phyloP scores from a whole-genome alignment of 2,329 filamentous ascomycete species.

The Diatrype stigma region DNA sequence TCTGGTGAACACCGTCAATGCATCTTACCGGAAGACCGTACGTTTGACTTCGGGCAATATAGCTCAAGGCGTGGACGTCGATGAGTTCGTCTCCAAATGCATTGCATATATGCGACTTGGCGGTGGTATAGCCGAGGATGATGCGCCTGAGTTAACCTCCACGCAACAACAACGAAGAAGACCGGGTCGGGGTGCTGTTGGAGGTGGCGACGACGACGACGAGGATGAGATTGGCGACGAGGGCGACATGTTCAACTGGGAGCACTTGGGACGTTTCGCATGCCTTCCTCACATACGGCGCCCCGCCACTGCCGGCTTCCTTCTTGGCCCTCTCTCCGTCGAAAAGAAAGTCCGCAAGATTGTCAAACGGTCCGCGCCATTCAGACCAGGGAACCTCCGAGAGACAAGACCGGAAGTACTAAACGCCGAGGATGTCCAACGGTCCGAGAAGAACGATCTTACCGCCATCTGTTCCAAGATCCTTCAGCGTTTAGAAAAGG shows the following conservation, averaged over 20 bases:
- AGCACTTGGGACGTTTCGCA: slow-evolving; percentile 72
- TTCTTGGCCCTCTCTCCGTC: slow-evolving; percentile 83
- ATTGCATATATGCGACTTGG: slow-evolving; percentile 80
- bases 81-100: slow-evolving; percentile 88
- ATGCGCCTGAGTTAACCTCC: slow-evolving; percentile 46
- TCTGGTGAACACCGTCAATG: slow-evolving; percentile 74
- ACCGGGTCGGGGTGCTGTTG: slow-evolving; percentile 27
- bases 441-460: slow-evolving; percentile 73
- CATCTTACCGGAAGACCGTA: slow-evolving; percentile 73
- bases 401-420: slow-evolving; percentile 78
- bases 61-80: slow-evolving; percentile 75
- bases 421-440: slow-evolving; percentile 66
- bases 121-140: slow-evolving; percentile 48
- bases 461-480: slow-evolving; percentile 77
- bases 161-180: slow-evolving; percentile 44
- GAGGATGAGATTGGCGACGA: slow-evolving; percentile 65
- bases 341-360: slow-evolving; percentile 76
- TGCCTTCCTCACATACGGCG: slow-evolving; percentile 69
- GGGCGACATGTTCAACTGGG: slow-evolving; percentile 82
- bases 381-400: slow-evolving; percentile 63
- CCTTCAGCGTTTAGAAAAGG: slow-evolving; percentile 52
- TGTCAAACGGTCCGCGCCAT: slow-evolving; percentile 65
- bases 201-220: slow-evolving; percentile 47
- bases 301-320: slow-evolving; percentile 74
- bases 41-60: slow-evolving; percentile 69